These are phyloP conservation scores for Saprolegnia parasitica DNA, from an alignment of 352 stramenopile genomes.

Conservation along the genomic window DNA sequence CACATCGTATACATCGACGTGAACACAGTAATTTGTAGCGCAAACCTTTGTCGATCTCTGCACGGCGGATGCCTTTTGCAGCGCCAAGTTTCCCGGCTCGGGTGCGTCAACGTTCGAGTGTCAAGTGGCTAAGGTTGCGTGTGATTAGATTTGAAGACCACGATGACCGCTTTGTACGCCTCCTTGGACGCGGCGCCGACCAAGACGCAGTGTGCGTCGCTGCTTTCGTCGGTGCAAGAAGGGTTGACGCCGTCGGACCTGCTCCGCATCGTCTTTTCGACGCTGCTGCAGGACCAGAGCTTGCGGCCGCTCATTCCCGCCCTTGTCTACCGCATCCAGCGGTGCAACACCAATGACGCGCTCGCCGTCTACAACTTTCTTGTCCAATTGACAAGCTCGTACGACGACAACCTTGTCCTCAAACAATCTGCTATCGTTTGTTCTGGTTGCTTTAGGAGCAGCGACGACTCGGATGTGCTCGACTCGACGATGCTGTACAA, in stretches of 20 bases:
- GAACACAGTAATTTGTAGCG: constrained; percentile 1
- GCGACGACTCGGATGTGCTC: constrained; percentile 22
- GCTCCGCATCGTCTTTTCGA: constrained; percentile 33
- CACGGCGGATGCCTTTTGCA: constrained; percentile 30
- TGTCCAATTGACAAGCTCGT: constrained; percentile 1
- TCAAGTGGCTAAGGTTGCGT: too few species aligned
- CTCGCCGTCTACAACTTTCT: constrained; percentile 23
- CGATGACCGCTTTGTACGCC: background rate
- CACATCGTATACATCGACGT: background rate
- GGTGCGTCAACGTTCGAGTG: background rate
- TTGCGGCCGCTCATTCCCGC: constrained; percentile 37
- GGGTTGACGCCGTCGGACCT: constrained; percentile 7
- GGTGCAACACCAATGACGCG: constrained; percentile 35
- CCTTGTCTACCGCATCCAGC: constrained; percentile 38
- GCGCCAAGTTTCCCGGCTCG: constrained; percentile 26
- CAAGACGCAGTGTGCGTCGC: background rate
- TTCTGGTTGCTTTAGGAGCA: background rate
- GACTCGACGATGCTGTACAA: constrained; percentile 43
- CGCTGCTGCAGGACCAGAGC: constrained; percentile 27
- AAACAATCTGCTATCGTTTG: too few species aligned
- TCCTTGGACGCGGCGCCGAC: background rate
- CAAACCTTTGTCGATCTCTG: constrained; percentile 35
- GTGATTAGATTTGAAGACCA: background rate
- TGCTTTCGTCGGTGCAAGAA: background rate
- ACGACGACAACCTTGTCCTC: background rate